Evolutionary conservation across 2,329 filamentous ascomycete genomes (phyloP), one percentile per base, ranked within the genome.

Genomic region (Fusarium sp.): DNA sequence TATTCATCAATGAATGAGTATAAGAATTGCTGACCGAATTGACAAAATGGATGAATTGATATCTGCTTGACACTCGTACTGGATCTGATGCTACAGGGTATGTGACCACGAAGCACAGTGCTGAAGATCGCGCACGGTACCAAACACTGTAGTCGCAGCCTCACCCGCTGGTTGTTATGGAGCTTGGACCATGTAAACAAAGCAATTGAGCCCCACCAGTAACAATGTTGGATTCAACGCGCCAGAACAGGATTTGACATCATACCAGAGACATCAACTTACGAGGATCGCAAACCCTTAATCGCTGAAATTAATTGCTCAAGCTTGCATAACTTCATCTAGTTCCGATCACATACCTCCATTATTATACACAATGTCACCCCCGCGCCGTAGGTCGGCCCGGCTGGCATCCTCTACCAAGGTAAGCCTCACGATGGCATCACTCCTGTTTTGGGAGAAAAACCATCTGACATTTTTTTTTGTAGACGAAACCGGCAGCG

Each of bases 311-410:
- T 68, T 75, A 65, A 65, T 61, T 55, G 51, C 45, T 59, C 48
- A 67, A 51, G 55, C 43, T 58, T 56, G 63, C 59, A 69, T 71
- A 65, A 55, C 43, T 40, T 64, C 32, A 20, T 32, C 53, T 45
- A 59, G 49, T 53, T 50, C 63, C 48, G 47, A 56, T 53, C 49
- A 61, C 47, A 58, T 66, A 66, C 65, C 14, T 59, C 21, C 65
- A 18, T 59, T 37, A 57, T 37, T n/a, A 41, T 3, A 57, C 50
- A 78, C 49, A 64, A 83, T 82, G 79, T 78, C 81, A 56, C 79
- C 80, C 54, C 79, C 81, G 60, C 81, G 81, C 74, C 82, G 82
- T 73, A 81, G 82, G 63, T 84, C 82, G 57, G 81, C 82, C 71
- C 80, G 82, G 71, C 76, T 84, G 76, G 81, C 81, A 57, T 72